These are phyloP conservation scores for Rhodamnia rubescens DNA, from an alignment of 345 rosid species.

Conservation along the genomic window DNA sequence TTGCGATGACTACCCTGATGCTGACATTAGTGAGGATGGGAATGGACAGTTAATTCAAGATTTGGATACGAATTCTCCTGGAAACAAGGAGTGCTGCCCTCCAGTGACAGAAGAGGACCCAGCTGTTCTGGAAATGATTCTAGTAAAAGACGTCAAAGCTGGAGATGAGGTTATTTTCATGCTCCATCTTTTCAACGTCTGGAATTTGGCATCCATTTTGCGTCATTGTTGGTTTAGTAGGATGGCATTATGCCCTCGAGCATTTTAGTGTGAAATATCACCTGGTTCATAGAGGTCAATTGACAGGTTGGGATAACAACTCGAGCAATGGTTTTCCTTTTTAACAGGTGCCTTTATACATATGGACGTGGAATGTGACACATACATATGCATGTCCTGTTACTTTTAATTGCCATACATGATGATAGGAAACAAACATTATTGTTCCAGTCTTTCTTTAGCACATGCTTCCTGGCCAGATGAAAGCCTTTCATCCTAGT, in stretches of 20 bases:
- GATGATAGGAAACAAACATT: background rate
- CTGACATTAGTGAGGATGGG: background rate
- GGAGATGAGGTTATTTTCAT: constrained; percentile 60
- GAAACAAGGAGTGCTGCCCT: constrained; percentile 7
- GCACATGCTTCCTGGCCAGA: background rate
- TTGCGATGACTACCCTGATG: constrained; percentile 18
- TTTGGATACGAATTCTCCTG: constrained; percentile 5
- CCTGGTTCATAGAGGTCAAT: background rate
- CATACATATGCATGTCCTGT: background rate
- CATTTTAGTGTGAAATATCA: background rate
- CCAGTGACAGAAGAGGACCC: constrained; percentile 19
- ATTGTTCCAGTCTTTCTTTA: background rate
- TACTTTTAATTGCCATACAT: background rate
- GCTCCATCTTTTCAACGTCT: background rate
- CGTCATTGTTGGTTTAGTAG: background rate
- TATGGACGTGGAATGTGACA: background rate
- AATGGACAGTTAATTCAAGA: background rate
- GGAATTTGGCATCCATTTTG: background rate
- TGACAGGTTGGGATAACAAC: background rate
- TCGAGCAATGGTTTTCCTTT: background rate
- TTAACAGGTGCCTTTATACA: background rate
- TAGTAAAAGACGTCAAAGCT: constrained; percentile 63
- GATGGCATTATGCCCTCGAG: background rate
- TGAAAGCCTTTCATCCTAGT: background rate
- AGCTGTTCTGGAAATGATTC: constrained; percentile 60